Evolutionary conservation across 495 filamentous ascomycete genomes (phyloP), one percentile per base, ranked within the genome.

Genomic region (Lepidopterella palustris): DNA sequence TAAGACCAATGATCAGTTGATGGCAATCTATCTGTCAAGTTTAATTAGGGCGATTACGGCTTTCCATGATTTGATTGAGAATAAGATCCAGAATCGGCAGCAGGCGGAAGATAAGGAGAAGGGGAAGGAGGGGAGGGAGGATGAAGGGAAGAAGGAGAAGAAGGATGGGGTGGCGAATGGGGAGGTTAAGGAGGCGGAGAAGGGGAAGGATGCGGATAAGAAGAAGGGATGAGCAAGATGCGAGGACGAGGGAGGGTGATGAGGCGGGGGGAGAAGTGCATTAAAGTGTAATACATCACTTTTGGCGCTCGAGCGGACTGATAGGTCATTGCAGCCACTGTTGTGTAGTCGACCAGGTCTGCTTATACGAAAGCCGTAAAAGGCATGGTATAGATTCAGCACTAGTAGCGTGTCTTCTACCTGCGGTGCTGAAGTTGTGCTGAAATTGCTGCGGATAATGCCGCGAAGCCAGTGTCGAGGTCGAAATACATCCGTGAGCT

Each of bases 11-110:
- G 93, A 98, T 73, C 93, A 98, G 78, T 80, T 98, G 60, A 96
- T 98, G 85, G 84, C 91, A 39, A 97, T 98, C 70, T 98, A 98
- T 72, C 79, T 98, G 58, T 92, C 88, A 74, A 93, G 88, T 74
- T 77, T 98, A 77, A 97, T 98, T 76, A 84, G 93, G 40, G 95
- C 95, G 28, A 97, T 98, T 68, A 97, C 93, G 6, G 95, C 93
- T 13, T 98, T 97, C 84, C 93, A 98, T 72, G 93, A 98, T 74
- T 77, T 98, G 62, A 98, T 98, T 67, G 93, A 98, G 80, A 98
- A 98, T 77, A 98, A 98, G 85, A 96, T 97, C 61, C 93, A 97
- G 78, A 98, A 98, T 77, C 78, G 92, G 67, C 92, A 96, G 76
- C 89, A 92, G 71, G 90, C 95, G 74, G 93, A 96, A 70, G 93